phyloP scores from a whole-genome alignment of 2,329 filamentous ascomycete genomes.

The Cercospora sesami region DNA sequence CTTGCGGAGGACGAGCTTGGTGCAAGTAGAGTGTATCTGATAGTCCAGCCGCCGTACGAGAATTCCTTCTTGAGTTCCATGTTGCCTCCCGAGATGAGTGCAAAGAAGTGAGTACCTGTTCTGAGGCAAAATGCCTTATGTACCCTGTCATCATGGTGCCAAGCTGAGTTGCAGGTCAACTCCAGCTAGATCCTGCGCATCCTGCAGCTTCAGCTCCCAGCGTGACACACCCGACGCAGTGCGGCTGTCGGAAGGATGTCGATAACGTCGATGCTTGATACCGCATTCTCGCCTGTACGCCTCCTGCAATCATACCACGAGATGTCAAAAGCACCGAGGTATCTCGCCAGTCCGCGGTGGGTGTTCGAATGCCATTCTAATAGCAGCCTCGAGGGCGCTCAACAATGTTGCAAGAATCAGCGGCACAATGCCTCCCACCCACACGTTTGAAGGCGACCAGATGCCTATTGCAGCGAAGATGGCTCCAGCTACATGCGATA shows the following conservation, averaged over 20 bases:
- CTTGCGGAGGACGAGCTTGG: slow-evolving; percentile 35
- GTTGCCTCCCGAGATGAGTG: not conserved
- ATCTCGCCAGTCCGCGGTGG: not conserved
- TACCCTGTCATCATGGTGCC: not conserved
- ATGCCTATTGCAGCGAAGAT: not conserved
- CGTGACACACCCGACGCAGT: not conserved
- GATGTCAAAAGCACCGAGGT: not conserved
- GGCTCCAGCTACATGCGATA: not conserved
- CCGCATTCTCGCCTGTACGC: not conserved
- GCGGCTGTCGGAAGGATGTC: not conserved
- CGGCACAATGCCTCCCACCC: not conserved
- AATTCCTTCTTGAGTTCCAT: slow-evolving; percentile 20
- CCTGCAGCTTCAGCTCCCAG: not conserved
- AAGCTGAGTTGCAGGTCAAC: slow-evolving; percentile 12
- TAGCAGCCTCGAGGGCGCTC: not conserved
- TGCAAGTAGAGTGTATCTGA: slow-evolving; percentile 22
- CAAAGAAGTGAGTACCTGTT: not conserved
- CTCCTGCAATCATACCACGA: too few relatives aligned
- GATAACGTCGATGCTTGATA: not conserved
- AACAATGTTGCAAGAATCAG: not conserved
- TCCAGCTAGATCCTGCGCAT: not conserved
- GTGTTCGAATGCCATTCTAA: not conserved
- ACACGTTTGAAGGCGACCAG: not conserved
- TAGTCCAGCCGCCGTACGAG: slow-evolving; percentile 23
- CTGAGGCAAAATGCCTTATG: not conserved